These are phyloP conservation scores for Hanseniaspora valbyensis DNA, from an alignment of 805 yeast species.

Conservation along the genomic window DNA sequence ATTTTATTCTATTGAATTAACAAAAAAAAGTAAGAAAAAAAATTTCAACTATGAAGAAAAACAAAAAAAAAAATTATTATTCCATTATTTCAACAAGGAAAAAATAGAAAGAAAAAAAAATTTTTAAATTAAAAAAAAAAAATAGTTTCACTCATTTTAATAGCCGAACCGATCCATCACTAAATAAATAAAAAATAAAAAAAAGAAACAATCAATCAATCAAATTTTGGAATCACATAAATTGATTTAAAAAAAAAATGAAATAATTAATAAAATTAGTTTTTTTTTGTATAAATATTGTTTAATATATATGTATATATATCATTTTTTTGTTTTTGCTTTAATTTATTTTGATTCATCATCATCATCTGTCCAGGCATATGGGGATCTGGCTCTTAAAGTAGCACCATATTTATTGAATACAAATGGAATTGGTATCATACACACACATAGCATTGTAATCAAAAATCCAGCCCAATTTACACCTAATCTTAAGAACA, in stretches of 20 bases:
- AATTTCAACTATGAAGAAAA: no score
- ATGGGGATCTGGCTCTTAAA: conserved; percentile 37
- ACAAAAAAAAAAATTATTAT: no score
- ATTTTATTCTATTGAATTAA: background rate
- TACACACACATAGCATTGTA: conserved; percentile 38
- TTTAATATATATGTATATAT: background rate
- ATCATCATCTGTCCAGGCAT: conserved; percentile 32
- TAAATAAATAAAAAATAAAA: no score
- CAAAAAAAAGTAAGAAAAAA: background rate
- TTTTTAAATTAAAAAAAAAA: no score
- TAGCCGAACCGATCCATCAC: no score
- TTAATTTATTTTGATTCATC: background rate
- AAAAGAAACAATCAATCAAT: no score
- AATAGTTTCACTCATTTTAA: no score
- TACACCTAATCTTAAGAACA: conserved; percentile 44
- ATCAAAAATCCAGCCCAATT: conserved; percentile 49
- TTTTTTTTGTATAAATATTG: no score
- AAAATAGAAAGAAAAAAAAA: background rate
- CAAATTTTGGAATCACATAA: no score
- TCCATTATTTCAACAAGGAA: background rate
- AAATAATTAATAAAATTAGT: no score
- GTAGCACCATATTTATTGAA: conserved; percentile 40
- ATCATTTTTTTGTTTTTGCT: background rate
- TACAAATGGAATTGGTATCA: conserved; percentile 47
- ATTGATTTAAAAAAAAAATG: no score